Percentiles rank a stretch among this genome's conserved stretches.
Evolutionary conservation across 1,139 yeast species (phyloP).

Genomic region (Arxiozyma slooffiae): DNA sequence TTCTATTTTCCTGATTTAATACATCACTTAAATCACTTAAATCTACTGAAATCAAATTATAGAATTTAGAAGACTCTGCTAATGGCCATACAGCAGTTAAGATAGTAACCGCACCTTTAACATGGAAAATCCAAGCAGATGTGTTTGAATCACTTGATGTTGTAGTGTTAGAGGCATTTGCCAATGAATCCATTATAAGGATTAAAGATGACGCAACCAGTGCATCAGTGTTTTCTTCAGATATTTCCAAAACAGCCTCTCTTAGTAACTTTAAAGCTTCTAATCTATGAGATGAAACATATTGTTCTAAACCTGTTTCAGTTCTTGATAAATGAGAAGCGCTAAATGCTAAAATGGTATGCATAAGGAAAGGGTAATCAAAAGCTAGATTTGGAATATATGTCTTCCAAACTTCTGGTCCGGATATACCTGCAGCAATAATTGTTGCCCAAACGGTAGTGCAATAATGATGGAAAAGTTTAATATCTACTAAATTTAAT

Average conservation of each 20-base stretch:
- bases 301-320: slow-evolving; percentile 66
- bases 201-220: slow-evolving; percentile 84
- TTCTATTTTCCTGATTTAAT: slow-evolving; percentile 37
- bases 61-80: slow-evolving; percentile 66
- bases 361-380: slow-evolving; percentile 84
- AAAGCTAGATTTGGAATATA: slow-evolving; percentile 86
- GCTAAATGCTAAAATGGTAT: slow-evolving; percentile 76
- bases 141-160: slow-evolving; percentile 33
- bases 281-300: slow-evolving; percentile 78
- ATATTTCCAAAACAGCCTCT: slow-evolving; percentile 76
- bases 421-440: slow-evolving; percentile 83
- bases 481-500: slow-evolving; percentile 65
- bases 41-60: slow-evolving; percentile 67
- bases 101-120: slow-evolving; percentile 92
- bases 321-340: slow-evolving; percentile 83
- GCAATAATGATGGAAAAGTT: slow-evolving; percentile 79
- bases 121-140: slow-evolving; percentile 94
- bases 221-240: slow-evolving; percentile 81
- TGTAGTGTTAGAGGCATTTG: slow-evolving; percentile 72
- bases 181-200: slow-evolving; percentile 83
- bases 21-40: slow-evolving; percentile 72
- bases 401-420: slow-evolving; percentile 73
- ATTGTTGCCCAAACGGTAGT: slow-evolving; percentile 78
- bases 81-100: slow-evolving; percentile 94
- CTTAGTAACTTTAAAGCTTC: slow-evolving; percentile 73